A percentile compares a stretch with the other conserved stretches of the same genome.
phyloP scores from a whole-genome alignment of 2,329 filamentous ascomycete species.

The Pezicula carpinea region DNA sequence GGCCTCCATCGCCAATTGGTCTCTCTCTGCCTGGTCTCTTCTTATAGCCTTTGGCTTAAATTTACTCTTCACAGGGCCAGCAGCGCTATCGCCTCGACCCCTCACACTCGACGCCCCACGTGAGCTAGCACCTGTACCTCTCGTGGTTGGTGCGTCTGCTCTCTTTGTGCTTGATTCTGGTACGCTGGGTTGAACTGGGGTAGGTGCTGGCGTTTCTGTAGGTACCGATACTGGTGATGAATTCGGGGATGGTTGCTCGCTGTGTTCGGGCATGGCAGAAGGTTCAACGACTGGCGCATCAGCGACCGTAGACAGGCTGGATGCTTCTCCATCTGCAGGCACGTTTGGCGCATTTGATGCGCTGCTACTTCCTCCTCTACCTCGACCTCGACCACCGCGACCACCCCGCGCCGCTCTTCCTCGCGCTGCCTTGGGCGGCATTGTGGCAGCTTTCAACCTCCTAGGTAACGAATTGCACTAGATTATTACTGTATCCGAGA shows the following conservation, averaged over 20 bases:
- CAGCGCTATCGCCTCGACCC: constrained; percentile 3
- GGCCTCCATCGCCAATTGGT: constrained; percentile 17
- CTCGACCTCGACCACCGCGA: constrained; percentile 15
- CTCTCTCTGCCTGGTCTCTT: constrained; percentile 20
- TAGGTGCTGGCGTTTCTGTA: constrained; percentile 26
- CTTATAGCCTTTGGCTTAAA: constrained; percentile 29
- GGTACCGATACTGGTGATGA: constrained; percentile 23
- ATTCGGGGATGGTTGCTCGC: constrained; percentile 19
- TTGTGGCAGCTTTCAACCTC: no score
- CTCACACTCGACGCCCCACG: constrained; percentile 6
- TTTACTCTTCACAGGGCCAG: constrained; percentile 15
- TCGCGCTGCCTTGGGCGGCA: constrained; percentile 23
- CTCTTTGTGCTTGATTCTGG: background rate
- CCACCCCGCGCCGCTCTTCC: constrained; percentile 8
- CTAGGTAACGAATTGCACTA: no score
- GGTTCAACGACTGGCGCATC: background rate
- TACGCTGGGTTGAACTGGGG: constrained; percentile 15
- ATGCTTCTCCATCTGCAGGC: background rate
- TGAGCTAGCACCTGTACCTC: constrained; percentile 12
- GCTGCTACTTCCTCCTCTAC: constrained; percentile 19
- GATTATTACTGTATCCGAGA: no score
- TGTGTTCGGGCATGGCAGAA: background rate
- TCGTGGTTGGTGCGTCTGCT: background rate
- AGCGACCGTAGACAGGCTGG: constrained; percentile 6
- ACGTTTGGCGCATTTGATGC: constrained; percentile 6